Evolutionary conservation across 164 flowering plant genomes (phyloP).

Genomic region (Taxillus chinensis): DNA sequence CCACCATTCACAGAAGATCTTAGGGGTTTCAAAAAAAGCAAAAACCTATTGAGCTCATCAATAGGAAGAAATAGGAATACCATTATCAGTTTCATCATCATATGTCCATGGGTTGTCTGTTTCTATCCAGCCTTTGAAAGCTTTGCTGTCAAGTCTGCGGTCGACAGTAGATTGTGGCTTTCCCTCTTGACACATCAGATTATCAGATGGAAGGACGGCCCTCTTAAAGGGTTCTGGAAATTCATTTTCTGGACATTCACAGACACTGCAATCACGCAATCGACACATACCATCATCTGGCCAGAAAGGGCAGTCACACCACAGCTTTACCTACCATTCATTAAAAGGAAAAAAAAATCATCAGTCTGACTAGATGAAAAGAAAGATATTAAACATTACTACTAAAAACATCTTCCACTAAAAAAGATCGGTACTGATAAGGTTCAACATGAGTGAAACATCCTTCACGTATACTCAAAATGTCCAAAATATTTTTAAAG

Average conservation of each 20-base stretch:
- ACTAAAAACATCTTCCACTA: not conserved
- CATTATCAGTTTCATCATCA: slow-evolving; percentile 96
- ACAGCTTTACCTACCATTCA: slow-evolving; percentile 59
- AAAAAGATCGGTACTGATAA: not conserved
- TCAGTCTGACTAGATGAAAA: not conserved
- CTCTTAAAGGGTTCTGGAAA: slow-evolving; percentile 81
- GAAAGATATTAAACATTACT: not conserved
- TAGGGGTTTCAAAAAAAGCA: not conserved
- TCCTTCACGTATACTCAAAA: not conserved
- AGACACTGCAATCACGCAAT: slow-evolving; percentile 92
- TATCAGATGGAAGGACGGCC: slow-evolving; percentile 53
- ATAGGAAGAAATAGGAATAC: slow-evolving; percentile 17
- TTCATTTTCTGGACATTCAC: slow-evolving; percentile 94
- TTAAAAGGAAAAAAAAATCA: not conserved
- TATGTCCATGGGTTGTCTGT: slow-evolving; percentile 95
- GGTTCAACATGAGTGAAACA: not conserved
- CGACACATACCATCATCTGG: slow-evolving; percentile 99
- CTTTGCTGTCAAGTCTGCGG: slow-evolving; percentile 78
- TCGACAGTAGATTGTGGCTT: slow-evolving; percentile 84
- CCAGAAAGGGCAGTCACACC: slow-evolving; percentile 99
- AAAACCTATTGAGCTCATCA: not conserved
- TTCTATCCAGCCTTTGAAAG: slow-evolving; percentile 83
- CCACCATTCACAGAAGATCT: not conserved
- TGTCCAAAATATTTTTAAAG: too few species aligned
- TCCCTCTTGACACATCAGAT: slow-evolving; percentile 86